Evolutionary conservation across 106 monocot genomes (phyloP), one percentile per base, ranked within the genome.

Genomic region (Amphibolis antarctica): DNA sequence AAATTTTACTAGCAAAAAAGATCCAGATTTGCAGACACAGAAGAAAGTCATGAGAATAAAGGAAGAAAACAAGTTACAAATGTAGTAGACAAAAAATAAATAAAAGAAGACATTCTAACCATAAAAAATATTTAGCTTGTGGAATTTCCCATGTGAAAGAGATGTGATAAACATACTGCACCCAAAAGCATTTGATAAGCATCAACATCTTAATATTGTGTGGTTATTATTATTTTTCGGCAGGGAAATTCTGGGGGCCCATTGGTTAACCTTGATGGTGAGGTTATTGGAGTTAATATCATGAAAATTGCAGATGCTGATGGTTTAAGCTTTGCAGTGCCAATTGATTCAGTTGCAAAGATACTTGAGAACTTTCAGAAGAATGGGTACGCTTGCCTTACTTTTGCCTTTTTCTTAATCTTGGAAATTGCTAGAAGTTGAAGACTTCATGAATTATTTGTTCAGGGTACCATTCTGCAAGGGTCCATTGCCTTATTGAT

Each of bases 241-340:
- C 73, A 96, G 96, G 96, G 96, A 23, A 96, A 86, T n/a, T 90
- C 90, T 66, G 96, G 96, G 42, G 96, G 96, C 1, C 89, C 96
- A 28, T 82, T 96, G 80, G 82, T 90, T 43, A 96, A 96, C 64
- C 80, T 90, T 63, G 86, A 96, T 75, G 96, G 96, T n/a, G 96
- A 96, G 66, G 75, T 96, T 64, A 80, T 90, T 12, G 96, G 96
- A 60, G 63, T 96, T 27, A 96, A 89, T 66, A 80, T 90, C 18
- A 80, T 96, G 86, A 96, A 96, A 75, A 66, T 86, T 66, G 46
- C 64, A 24, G 73, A 53, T 73, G 96, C 90, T 51, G 84, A 86
- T 78, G 96, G 96, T 27, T 69, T 96, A 76, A 90, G 86, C 62
- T 96, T 96, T 79, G 96, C 96, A 21, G 82, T 96, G 20, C 89